Evolutionary conservation across 139 green algal genomes (phyloP).

Genomic region (Chlorella vulgaris): DNA sequence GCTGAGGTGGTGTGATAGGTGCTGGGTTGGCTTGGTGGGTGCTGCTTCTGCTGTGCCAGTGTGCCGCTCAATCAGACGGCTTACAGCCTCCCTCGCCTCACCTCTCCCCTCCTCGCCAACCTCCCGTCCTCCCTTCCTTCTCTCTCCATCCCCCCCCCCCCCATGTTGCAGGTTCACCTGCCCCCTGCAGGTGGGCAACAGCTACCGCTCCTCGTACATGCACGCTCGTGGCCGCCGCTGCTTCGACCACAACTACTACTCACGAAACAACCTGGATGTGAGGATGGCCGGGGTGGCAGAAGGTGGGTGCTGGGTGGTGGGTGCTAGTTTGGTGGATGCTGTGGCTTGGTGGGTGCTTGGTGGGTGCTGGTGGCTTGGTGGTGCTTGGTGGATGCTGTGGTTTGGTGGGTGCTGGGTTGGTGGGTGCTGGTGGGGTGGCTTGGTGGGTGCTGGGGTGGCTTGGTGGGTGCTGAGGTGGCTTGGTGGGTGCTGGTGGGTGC

Average conservation of each 20-base stretch:
- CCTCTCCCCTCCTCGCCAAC: neutral
- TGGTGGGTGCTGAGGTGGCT: no score
- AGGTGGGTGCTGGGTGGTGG: neutral
- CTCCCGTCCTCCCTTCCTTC: neutral
- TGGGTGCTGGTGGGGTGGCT: no score
- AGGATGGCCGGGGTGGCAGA: slow-evolving; percentile 20
- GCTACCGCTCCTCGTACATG: slow-evolving; percentile 36
- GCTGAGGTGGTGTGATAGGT: neutral
- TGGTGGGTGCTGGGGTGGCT: no score
- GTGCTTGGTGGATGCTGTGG: neutral
- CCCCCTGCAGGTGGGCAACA: slow-evolving; percentile 41
- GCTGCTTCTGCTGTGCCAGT: no score
- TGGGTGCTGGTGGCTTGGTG: neutral
- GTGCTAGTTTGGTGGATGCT: neutral
- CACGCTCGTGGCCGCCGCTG: slow-evolving; percentile 33
- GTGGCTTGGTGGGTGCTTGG: neutral
- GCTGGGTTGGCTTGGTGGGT: no score
- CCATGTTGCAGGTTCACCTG: slow-evolving; percentile 38
- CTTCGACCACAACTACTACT: slow-evolving; percentile 51
- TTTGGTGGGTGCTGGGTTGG: no score
- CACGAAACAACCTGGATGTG: slow-evolving; percentile 27
- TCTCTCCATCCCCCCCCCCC: neutral
- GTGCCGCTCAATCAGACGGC: neutral
- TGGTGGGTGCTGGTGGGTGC: no score
- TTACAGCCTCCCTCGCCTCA: neutral